A percentile compares a stretch with the other conserved stretches of the same genome.
These are phyloP conservation scores for Hawksworthiomyces lignivorus DNA, from an alignment of 2,329 filamentous ascomycete genomes.

Conservation along the genomic window DNA sequence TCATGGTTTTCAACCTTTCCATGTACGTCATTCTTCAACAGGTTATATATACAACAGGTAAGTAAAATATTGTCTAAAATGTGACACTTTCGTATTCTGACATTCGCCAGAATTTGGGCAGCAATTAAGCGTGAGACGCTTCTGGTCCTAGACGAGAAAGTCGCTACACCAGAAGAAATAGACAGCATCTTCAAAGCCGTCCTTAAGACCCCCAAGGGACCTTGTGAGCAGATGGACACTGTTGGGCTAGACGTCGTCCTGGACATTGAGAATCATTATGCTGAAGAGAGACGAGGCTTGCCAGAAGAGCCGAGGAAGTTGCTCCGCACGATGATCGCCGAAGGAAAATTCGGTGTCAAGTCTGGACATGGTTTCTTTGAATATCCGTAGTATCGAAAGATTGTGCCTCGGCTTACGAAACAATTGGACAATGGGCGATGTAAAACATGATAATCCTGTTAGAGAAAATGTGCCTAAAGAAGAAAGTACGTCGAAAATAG, in stretches of 20 bases:
- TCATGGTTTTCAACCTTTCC: conserved; percentile 5
- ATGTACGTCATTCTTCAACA: neutral
- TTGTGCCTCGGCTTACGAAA: too few relatives aligned
- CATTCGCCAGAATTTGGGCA: neutral
- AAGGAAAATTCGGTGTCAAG: conserved; percentile 1
- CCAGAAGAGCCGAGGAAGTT: neutral
- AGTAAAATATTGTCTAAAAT: too few relatives aligned
- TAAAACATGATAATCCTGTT: too few relatives aligned
- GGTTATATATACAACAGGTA: conserved; percentile 4
- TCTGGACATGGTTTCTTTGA: neutral
- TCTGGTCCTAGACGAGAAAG: neutral
- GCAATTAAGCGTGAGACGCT: conserved; percentile 5
- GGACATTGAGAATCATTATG: conserved; percentile 3
- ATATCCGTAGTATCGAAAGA: neutral
- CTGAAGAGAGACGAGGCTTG: neutral
- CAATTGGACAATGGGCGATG: too few relatives aligned
- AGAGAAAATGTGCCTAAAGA: too few relatives aligned
- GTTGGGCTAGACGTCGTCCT: conserved; percentile 2
- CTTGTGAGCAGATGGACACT: conserved; percentile 5
- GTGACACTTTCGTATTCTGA: too few relatives aligned
- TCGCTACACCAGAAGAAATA: conserved; percentile 1
- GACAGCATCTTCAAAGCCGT: conserved; percentile 2
- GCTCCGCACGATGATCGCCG: neutral
- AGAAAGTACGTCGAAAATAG: too few relatives aligned
- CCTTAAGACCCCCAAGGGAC: conserved; percentile 1